Conservation (phyloP, 2,329 filamentous ascomycete species). For the Pyricularia sp. region DNA sequence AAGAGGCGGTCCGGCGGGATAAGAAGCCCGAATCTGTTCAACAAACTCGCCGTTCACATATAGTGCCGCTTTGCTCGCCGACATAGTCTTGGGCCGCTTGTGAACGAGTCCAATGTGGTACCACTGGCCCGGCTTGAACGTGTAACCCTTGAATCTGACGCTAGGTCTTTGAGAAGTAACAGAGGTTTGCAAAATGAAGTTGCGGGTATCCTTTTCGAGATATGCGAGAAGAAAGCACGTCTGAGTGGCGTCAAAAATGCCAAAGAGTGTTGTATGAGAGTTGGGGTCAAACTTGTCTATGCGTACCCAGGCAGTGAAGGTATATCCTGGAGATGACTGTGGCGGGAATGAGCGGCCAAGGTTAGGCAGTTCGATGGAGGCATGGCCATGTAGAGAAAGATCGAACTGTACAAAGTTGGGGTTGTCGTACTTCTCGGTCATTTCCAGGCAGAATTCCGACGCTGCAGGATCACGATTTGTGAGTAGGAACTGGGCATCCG, state of each 20-base stretch:
- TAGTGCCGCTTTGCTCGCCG: constrained; percentile 68
- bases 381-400: constrained; percentile 73
- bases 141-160: constrained; percentile 77
- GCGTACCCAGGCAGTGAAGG: constrained; percentile 77
- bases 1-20: constrained; percentile 62
- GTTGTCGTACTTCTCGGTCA: constrained; percentile 59
- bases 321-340: constrained; percentile 68
- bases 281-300: constrained; percentile 75
- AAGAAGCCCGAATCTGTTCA: constrained; percentile 81
- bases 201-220: constrained; percentile 81
- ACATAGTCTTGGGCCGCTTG: constrained; percentile 60
- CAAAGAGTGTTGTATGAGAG: constrained; percentile 89
- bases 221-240: constrained; percentile 91
- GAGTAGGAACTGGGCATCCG: constrained; percentile 67
- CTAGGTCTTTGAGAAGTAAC: constrained; percentile 76
- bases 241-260: constrained; percentile 82
- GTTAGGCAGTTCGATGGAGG: constrained; percentile 80
- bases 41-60: constrained; percentile 90
- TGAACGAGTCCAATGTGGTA: constrained; percentile 91
- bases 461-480: constrained; percentile 36
- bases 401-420: constrained; percentile 92
- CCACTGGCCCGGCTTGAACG: constrained; percentile 68
- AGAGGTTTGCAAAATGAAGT: constrained; percentile 93
- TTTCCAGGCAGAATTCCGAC: constrained; percentile 58
- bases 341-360: constrained; percentile 79